These are phyloP conservation scores for Bjerkandera adusta DNA, from an alignment of 1,284 basidiomycete species.

Conservation along the genomic window DNA sequence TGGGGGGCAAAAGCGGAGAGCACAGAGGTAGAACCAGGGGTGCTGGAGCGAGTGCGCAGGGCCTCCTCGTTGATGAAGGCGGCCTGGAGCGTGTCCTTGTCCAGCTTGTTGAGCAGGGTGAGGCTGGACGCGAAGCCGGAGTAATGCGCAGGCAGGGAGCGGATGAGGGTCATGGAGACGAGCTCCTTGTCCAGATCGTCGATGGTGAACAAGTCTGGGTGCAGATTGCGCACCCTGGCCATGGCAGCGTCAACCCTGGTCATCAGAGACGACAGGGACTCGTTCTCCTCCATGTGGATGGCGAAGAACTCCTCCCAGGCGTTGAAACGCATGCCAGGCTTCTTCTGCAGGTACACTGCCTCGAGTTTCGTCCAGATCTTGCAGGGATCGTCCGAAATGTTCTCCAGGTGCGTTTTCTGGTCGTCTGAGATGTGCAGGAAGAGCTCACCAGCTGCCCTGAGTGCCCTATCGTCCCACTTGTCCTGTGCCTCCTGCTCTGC, in stretches of 20 bases:
- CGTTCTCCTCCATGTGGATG: conserved; percentile 27
- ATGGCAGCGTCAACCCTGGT: conserved; percentile 26
- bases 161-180: conserved; percentile 15
- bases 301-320: conserved; percentile 33
- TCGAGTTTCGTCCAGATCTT: conserved; percentile 17
- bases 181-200: conserved; percentile 25
- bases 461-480: conserved; percentile 4
- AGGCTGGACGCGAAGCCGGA: conserved; percentile 22
- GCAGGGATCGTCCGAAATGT: conserved; percentile 8
- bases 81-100: conserved; percentile 19
- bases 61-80: conserved; percentile 25
- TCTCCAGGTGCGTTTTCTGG: conserved; percentile 12
- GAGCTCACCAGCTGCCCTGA: conserved; percentile 13
- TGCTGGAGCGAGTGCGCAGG: conserved; percentile 1
- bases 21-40: not conserved
- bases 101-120: conserved; percentile 23
- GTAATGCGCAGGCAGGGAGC: conserved; percentile 18
- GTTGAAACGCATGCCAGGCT: conserved; percentile 25
- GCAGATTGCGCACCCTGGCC: conserved; percentile 25
- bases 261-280: conserved; percentile 26
- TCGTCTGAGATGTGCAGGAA: conserved; percentile 9
- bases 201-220: conserved; percentile 22
- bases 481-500: not conserved
- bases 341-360: conserved; percentile 18
- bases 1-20: no score